Evolutionary conservation across 2,329 filamentous ascomycete genomes (phyloP).

Genomic region (Zasmidium angulare): DNA sequence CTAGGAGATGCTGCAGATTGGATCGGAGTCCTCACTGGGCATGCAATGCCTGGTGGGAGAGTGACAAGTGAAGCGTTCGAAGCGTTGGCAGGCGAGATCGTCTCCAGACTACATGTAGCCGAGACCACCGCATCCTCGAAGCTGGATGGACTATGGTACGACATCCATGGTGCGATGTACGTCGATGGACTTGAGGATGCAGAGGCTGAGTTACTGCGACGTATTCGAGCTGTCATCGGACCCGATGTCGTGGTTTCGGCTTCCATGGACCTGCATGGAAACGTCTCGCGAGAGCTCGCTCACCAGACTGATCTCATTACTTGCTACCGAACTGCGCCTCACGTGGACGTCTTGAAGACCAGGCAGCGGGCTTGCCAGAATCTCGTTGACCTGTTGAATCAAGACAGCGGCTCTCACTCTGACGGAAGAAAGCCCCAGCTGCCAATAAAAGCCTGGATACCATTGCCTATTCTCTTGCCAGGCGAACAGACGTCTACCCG

Average conservation of each 20-base stretch:
- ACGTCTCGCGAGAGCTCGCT: slow-evolving; percentile 19
- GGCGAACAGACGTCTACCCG: slow-evolving; percentile 24
- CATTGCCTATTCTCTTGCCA: slow-evolving; percentile 18
- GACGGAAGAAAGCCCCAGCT: background rate
- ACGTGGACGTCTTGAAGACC: slow-evolving; percentile 20
- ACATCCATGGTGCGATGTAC: slow-evolving; percentile 26
- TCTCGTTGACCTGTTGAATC: slow-evolving; percentile 12
- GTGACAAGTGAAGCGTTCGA: slow-evolving; percentile 22
- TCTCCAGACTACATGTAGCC: slow-evolving; percentile 6
- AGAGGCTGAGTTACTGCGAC: slow-evolving; percentile 19
- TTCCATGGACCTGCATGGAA: slow-evolving; percentile 25
- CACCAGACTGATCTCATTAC: slow-evolving; percentile 20
- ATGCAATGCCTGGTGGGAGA: slow-evolving; percentile 21
- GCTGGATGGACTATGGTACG: slow-evolving; percentile 22
- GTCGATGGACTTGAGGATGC: slow-evolving; percentile 20
- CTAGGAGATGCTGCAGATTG: slow-evolving; percentile 14
- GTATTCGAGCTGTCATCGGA: slow-evolving; percentile 19
- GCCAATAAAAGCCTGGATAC: slow-evolving; percentile 23
- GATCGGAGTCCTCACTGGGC: slow-evolving; percentile 17
- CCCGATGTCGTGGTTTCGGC: slow-evolving; percentile 18
- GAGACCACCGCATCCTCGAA: background rate
- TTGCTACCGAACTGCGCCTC: slow-evolving; percentile 22
- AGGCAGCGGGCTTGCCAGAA: slow-evolving; percentile 20
- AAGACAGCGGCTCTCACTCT: background rate
- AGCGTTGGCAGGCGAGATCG: slow-evolving; percentile 15